Percentiles rank a stretch among this genome's conserved stretches.
phyloP scores from a whole-genome alignment of 495 filamentous ascomycete genomes.

The Lophium mytilinum region DNA sequence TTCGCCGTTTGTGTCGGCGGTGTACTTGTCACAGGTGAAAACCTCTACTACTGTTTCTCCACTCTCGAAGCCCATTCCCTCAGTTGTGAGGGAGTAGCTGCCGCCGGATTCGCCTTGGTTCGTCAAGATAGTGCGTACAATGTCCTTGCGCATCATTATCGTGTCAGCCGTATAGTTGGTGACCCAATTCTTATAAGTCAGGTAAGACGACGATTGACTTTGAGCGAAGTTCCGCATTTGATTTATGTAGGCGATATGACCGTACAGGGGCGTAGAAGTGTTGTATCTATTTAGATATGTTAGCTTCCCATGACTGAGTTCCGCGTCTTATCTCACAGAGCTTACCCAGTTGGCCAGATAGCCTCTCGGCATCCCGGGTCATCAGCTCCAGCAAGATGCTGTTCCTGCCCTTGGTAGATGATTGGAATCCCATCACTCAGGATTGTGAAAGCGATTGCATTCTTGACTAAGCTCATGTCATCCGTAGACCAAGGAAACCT shows the following conservation, averaged over 20 bases:
- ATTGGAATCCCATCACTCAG: conserved; percentile 58
- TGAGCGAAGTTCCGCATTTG: conserved; percentile 4
- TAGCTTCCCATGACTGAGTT: too few species aligned
- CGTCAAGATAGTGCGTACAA: conserved; percentile 4
- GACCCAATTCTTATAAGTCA: neutral
- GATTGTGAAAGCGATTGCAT: conserved; percentile 61
- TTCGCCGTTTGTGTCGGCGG: neutral
- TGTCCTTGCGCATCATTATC: conserved; percentile 1
- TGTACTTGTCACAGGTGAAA: conserved; percentile 2
- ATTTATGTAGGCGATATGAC: conserved; percentile 8
- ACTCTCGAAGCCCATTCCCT: conserved; percentile 3
- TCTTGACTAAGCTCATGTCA: conserved; percentile 51
- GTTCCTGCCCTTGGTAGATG: conserved; percentile 62
- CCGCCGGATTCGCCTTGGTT: conserved; percentile 5
- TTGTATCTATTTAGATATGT: neutral
- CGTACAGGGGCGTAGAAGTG: conserved; percentile 6
- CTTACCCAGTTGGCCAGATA: conserved; percentile 43
- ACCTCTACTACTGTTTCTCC: conserved; percentile 9
- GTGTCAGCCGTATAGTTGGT: neutral
- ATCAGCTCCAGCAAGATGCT: conserved; percentile 48
- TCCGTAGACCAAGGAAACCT: conserved; percentile 53
- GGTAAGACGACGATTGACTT: neutral
- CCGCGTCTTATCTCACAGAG: conserved; percentile 26
- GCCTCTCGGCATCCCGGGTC: conserved; percentile 61
- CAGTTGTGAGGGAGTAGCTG: conserved; percentile 3